Evolutionary conservation across 2,329 filamentous ascomycete genomes (phyloP).

Genomic region (Zasmidium angulare): DNA sequence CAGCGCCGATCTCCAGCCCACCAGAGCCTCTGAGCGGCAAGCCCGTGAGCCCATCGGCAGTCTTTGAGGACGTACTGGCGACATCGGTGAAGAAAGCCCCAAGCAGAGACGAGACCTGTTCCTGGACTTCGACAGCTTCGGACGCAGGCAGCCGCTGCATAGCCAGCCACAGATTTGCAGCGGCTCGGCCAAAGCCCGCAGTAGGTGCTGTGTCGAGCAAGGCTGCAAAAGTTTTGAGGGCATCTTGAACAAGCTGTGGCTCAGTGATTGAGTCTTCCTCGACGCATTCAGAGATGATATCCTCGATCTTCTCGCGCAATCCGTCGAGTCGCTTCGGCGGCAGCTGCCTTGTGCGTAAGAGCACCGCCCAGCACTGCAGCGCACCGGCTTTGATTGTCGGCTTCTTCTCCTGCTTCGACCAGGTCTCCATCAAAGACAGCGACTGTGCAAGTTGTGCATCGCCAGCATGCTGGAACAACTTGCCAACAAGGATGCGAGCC

Average conservation of each 20-base stretch:
- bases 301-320: conserved; percentile 53
- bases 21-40: conserved; percentile 68
- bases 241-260: conserved; percentile 72
- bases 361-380: conserved; percentile 78
- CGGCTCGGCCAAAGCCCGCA: conserved; percentile 60
- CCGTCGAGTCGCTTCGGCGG: conserved; percentile 68
- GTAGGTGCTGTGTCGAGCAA: conserved; percentile 67
- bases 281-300: conserved; percentile 52
- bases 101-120: conserved; percentile 71
- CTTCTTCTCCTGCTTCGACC: conserved; percentile 75
- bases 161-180: conserved; percentile 67
- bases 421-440: conserved; percentile 65
- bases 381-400: conserved; percentile 68
- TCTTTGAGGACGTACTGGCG: conserved; percentile 59
- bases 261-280: conserved; percentile 56
- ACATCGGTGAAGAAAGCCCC: conserved; percentile 80
- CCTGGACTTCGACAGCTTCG: conserved; percentile 71
- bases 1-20: conserved; percentile 66
- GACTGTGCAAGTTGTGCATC: conserved; percentile 70
- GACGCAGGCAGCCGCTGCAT: conserved; percentile 70
- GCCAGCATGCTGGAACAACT: conserved; percentile 76
- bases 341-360: conserved; percentile 67
- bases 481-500: conserved; percentile 75
- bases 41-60: conserved; percentile 49
- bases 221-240: conserved; percentile 67